Base-by-base conservation (phyloP, 208 protist genomes). In the Herpetomonas tarakana region DNA sequence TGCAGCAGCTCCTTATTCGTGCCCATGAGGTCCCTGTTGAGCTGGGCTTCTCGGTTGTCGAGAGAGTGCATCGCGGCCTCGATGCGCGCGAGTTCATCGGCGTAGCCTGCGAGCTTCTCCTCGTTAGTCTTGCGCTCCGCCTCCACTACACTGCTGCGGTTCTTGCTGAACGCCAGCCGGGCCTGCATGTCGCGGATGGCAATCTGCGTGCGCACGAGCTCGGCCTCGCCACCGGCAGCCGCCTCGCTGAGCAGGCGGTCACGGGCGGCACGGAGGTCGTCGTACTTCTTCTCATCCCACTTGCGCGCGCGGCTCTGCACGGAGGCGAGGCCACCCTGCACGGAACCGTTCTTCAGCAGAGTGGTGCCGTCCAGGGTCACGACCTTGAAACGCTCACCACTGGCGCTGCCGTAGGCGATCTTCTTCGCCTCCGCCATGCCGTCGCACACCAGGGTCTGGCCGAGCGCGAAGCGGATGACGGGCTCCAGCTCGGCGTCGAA, bases 381-480 rank as follows among this genome's bases (percentile, higher is more conserved):
- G 0, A 97, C 97, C 75, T 97, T 98, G 69, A 88, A 82, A 4
- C 92, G 83, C 62, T 92, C 77, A 1, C 52, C 52, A 29, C 1
- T 71, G 60, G 31, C 41, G 65, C 1, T 60, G 21, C 67, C 81
- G 70, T 94, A 99, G 28, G 86, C 91, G 1, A 99, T 59, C 49
- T 70, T 19, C 57, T 82, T 81, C 0, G 97, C 98, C 60, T 99
- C 94, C 1, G 80, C 73, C 4, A 99, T 60, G 0, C 72, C 89
- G 56, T 99, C 97, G 71, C 95, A 98, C 41, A 99, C 83, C 22
- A 99, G 72, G 6, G 97, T 98, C 66, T 98, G 94, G 25, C 97
- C 98, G 16, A 98, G 55, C 4, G 96, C 96, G 74, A 96, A 99
- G 25, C 79, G 78, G 7, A 99, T 75, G 1, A 96, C 98, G 11